Percentiles rank a stretch among this genome's conserved stretches.
Evolutionary conservation across 208 protist species (phyloP).

Genomic region (Acanthamoeba quina): DNA sequence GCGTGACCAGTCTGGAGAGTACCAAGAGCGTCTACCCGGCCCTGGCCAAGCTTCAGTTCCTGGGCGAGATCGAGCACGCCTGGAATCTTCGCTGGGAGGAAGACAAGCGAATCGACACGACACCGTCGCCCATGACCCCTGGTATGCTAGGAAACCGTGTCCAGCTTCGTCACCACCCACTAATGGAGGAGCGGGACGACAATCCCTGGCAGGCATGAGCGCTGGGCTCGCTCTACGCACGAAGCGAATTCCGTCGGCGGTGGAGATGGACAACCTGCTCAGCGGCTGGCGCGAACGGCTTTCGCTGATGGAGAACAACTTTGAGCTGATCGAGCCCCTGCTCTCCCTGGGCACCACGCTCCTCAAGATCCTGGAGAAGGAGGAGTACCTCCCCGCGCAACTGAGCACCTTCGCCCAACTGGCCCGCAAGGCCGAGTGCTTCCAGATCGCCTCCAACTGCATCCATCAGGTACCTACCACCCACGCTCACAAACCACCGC

Average conservation of each 20-base stretch:
- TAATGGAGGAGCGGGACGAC: neutral
- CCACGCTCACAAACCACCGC: too few relatives aligned
- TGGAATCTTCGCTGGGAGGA: constrained; percentile 71
- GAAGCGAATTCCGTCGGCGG: neutral
- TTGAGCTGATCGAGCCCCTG: constrained; percentile 68
- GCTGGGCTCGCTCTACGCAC: neutral
- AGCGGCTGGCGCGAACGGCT: constrained; percentile 61
- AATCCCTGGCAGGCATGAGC: neutral
- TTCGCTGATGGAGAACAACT: constrained; percentile 72
- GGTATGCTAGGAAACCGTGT: neutral
- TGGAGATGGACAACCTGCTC: constrained; percentile 46
- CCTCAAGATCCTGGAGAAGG: constrained; percentile 63
- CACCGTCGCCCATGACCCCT: neutral
- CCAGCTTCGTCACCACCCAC: neutral
- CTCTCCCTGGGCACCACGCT: constrained; percentile 44
- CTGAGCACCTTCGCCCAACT: constrained; percentile 63
- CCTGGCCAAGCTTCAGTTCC: constrained; percentile 76
- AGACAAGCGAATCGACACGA: neutral
- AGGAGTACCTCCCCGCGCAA: constrained; percentile 61
- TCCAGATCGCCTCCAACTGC: constrained; percentile 69
- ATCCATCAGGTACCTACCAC: constrained; percentile 36
- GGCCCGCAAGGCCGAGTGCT: constrained; percentile 65
- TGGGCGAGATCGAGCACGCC: constrained; percentile 76
- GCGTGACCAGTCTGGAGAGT: constrained; percentile 73
- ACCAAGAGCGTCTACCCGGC: constrained; percentile 79